Conservation (phyloP, 1,139 yeast species). For the Pneumocystis sp. region DNA sequence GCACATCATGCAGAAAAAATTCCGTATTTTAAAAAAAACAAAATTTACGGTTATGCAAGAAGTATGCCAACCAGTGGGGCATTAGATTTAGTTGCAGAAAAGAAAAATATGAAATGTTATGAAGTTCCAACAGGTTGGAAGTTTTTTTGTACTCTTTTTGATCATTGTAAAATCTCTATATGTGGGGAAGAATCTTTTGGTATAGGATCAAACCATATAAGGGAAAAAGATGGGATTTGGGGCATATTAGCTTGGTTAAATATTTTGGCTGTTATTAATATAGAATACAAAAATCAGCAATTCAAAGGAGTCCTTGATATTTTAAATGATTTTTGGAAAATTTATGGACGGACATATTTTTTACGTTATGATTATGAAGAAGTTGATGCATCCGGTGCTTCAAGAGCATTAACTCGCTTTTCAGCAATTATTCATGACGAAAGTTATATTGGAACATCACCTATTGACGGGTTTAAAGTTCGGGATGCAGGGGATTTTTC, state of each 20-base stretch:
- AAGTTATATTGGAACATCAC: slow-evolving; percentile 33
- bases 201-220: slow-evolving; percentile 91
- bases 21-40: slow-evolving; percentile 77
- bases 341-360: slow-evolving; percentile 94
- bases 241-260: slow-evolving; percentile 96
- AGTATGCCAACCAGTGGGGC: slow-evolving; percentile 98
- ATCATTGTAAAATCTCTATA: slow-evolving; percentile 79
- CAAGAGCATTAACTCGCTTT: slow-evolving; percentile 47
- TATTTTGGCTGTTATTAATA: slow-evolving; percentile 63
- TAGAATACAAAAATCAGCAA: slow-evolving; percentile 37
- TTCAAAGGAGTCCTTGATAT: slow-evolving; percentile 56
- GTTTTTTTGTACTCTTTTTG: slow-evolving; percentile 89
- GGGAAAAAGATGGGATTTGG: slow-evolving; percentile 98
- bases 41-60: slow-evolving; percentile 88
- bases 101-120: slow-evolving; percentile 58
- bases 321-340: slow-evolving; percentile 75
- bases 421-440: slow-evolving; percentile 28
- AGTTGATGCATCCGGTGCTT: slow-evolving; percentile 63
- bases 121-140: slow-evolving; percentile 99
- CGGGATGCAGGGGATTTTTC: slow-evolving; percentile 75
- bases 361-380: slow-evolving; percentile 91
- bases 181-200: slow-evolving; percentile 99
- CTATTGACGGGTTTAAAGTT: slow-evolving; percentile 36
- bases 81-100: slow-evolving; percentile 75
- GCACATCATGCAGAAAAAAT: slow-evolving; percentile 70